Percentiles rank a stretch among this genome's conserved stretches.
These are phyloP conservation scores for Stylonectria norvegica DNA, from an alignment of 2,329 filamentous ascomycete genomes.

Conservation along the genomic window DNA sequence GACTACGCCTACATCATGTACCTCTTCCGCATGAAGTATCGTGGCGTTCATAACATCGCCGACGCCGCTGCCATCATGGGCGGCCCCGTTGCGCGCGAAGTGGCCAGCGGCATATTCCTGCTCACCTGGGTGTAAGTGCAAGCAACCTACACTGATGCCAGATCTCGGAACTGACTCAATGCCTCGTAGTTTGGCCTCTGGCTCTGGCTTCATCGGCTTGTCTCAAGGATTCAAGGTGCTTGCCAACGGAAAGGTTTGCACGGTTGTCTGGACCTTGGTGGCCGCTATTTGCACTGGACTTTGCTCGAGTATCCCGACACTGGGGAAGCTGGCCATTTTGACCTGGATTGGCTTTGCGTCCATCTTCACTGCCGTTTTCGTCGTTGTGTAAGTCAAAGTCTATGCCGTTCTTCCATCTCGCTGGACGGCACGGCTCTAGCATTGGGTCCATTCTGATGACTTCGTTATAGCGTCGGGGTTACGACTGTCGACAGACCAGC, in stretches of 20 bases:
- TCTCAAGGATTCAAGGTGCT: slow-evolving; percentile 22
- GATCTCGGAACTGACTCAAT: background rate
- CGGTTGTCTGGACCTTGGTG: slow-evolving; percentile 21
- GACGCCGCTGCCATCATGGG: slow-evolving; percentile 24
- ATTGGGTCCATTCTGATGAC: no score
- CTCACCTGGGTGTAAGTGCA: slow-evolving; percentile 21
- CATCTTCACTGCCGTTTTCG: slow-evolving; percentile 27
- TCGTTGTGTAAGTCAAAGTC: slow-evolving; percentile 26
- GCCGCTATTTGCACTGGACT: slow-evolving; percentile 22
- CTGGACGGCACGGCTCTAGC: no score
- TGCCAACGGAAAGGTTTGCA: slow-evolving; percentile 18
- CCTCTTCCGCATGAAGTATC: slow-evolving; percentile 22
- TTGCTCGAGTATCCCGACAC: slow-evolving; percentile 28
- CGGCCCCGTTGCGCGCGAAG: slow-evolving; percentile 19
- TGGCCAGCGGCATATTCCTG: slow-evolving; percentile 21
- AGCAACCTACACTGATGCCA: no score
- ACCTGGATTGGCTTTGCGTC: slow-evolving; percentile 28
- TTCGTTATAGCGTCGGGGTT: slow-evolving; percentile 22
- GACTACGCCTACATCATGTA: slow-evolving; percentile 29
- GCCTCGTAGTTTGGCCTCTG: slow-evolving; percentile 12
- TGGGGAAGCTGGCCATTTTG: slow-evolving; percentile 28
- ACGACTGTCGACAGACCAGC: slow-evolving; percentile 16
- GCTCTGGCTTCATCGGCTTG: slow-evolving; percentile 22
- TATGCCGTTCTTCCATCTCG: background rate
- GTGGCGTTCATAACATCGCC: slow-evolving; percentile 25